Evolutionary conservation across 225 moss, liverwort and hornwort species (phyloP).

Genomic region (Asterella californica): DNA sequence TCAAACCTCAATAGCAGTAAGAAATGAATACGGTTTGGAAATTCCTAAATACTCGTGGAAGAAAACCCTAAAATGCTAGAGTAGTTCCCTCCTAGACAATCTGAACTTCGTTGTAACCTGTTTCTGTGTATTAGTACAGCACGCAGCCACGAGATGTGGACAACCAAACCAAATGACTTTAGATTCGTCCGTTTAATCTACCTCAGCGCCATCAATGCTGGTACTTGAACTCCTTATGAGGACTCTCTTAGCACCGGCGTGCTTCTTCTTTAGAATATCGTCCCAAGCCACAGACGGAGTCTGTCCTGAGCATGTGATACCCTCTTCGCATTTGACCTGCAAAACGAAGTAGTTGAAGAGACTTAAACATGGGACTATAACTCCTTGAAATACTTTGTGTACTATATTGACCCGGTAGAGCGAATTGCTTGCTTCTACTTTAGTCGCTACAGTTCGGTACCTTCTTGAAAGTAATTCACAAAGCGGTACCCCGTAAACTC

Average conservation of each 20-base stretch:
- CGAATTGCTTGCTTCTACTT: background rate
- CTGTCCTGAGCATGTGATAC: slow-evolving; percentile 39
- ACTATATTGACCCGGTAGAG: too few relatives aligned
- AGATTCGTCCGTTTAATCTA: background rate
- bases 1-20: background rate
- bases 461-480: background rate
- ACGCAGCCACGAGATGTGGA: background rate
- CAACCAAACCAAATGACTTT: background rate
- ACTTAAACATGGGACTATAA: background rate
- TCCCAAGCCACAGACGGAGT: slow-evolving; percentile 41
- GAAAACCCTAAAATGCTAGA: background rate
- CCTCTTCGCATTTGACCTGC: slow-evolving; percentile 44
- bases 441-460: background rate
- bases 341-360: background rate
- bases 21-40: background rate
- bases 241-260: slow-evolving; percentile 41
- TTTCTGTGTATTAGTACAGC: background rate
- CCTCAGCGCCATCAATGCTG: slow-evolving; percentile 42
- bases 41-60: background rate
- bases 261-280: slow-evolving; percentile 39
- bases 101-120: background rate
- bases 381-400: background rate
- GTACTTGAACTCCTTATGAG: slow-evolving; percentile 28
- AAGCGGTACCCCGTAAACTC: background rate
- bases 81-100: background rate